These are phyloP conservation scores for Fraxinus sp. DNA, from an alignment of 305 asterid genomes.

Conservation along the genomic window DNA sequence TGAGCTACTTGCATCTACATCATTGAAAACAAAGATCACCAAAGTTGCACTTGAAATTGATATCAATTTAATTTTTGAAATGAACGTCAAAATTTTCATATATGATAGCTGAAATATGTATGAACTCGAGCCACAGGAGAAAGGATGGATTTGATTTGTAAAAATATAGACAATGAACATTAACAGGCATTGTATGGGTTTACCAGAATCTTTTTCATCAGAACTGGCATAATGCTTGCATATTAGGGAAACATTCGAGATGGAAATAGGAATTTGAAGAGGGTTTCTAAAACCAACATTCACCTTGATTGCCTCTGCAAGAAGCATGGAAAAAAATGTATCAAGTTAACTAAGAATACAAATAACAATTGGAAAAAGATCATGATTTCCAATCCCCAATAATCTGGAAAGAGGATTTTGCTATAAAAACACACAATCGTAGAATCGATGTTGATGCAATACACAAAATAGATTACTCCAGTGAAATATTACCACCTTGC, in stretches of 20 bases:
- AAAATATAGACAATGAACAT: slow-evolving; percentile 6
- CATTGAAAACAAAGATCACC: slow-evolving; percentile 25
- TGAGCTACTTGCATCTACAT: slow-evolving; percentile 59
- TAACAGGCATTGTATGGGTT: slow-evolving; percentile 8
- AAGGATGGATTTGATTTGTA: not conserved
- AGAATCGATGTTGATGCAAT: slow-evolving; percentile 14
- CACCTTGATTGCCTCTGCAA: slow-evolving; percentile 84
- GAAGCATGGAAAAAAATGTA: slow-evolving; percentile 27
- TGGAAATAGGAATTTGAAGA: slow-evolving; percentile 82
- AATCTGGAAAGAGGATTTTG: slow-evolving; percentile 6
- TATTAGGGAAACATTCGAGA: slow-evolving; percentile 71
- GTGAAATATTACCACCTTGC: slow-evolving; percentile 1
- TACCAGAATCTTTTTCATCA: slow-evolving; percentile 63
- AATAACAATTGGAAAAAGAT: not conserved
- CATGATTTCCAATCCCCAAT: not conserved
- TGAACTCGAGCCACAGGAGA: slow-evolving; percentile 1
- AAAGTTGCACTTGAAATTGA: slow-evolving; percentile 24
- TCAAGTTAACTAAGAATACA: slow-evolving; percentile 25
- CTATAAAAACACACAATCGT: slow-evolving; percentile 14
- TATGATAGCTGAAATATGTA: not conserved
- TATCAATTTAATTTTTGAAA: slow-evolving; percentile 10
- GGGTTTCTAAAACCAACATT: slow-evolving; percentile 82
- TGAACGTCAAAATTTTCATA: not conserved
- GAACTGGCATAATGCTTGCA: slow-evolving; percentile 65
- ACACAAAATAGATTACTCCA: not conserved